Conservation (phyloP, 345 rosid genomes). For the Boechera divaricarpa region DNA sequence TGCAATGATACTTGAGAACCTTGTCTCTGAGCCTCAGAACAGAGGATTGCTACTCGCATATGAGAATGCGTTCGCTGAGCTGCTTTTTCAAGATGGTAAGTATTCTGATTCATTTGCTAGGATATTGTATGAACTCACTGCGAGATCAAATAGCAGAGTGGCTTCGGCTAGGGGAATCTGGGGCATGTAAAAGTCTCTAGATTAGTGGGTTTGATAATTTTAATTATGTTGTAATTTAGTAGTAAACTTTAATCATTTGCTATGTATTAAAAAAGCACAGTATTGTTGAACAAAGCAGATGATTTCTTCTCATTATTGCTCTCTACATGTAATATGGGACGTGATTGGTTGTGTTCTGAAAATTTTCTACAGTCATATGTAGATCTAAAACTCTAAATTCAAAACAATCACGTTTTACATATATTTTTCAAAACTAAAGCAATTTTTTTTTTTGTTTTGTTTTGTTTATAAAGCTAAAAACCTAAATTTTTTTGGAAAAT, state of each 20-base stretch:
- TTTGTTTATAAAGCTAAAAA: no score
- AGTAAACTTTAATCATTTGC: slow-evolving; percentile 24
- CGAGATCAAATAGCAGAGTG: slow-evolving; percentile 87
- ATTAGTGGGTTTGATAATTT: slow-evolving; percentile 17
- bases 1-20: slow-evolving; percentile 90
- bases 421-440: no score
- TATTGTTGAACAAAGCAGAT: slow-evolving; percentile 24
- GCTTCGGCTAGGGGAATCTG: slow-evolving; percentile 87
- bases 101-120: slow-evolving; percentile 92
- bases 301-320: slow-evolving; percentile 20
- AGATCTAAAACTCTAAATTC: no score
- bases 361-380: no score
- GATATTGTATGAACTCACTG: slow-evolving; percentile 85
- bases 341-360: no score
- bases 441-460: no score
- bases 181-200: slow-evolving; percentile 63
- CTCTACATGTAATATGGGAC: neutral
- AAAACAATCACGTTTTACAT: no score
- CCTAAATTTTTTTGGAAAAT: no score
- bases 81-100: slow-evolving; percentile 82
- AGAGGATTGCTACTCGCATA: slow-evolving; percentile 70
- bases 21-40: slow-evolving; percentile 93
- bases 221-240: slow-evolving; percentile 23
- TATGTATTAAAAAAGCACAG: slow-evolving; percentile 28
- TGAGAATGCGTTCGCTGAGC: slow-evolving; percentile 93